Percentiles rank a stretch among this genome's conserved stretches.
Conservation (phyloP, 2,329 filamentous ascomycete genomes). For the Diatrype stigma region DNA sequence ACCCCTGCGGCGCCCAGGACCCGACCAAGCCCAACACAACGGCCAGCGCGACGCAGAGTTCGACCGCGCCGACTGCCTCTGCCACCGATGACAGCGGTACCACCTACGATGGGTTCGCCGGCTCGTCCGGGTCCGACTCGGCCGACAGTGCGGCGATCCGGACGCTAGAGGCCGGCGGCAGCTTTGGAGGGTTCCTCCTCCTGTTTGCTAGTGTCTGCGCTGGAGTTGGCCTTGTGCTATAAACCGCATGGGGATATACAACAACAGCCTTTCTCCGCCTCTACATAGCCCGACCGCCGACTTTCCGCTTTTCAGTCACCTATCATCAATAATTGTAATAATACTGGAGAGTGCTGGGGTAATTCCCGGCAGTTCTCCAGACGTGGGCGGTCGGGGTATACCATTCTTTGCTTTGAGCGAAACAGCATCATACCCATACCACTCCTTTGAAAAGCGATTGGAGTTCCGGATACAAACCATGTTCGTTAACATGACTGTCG, state of each 20-base stretch:
- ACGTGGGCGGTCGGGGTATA: not conserved
- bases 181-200: constrained; percentile 33
- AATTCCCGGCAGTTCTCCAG: constrained; percentile 5
- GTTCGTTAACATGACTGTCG: not conserved
- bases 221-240: constrained; percentile 36
- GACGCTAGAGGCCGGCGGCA: constrained; percentile 26
- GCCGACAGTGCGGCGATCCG: constrained; percentile 10
- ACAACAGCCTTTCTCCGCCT: not conserved
- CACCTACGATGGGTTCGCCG: constrained; percentile 18
- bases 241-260: not conserved
- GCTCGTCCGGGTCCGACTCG: not conserved
- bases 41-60: constrained; percentile 33
- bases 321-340: not conserved
- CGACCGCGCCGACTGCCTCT: constrained; percentile 32
- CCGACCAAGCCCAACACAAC: constrained; percentile 58
- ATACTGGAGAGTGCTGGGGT: not conserved
- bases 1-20: constrained; percentile 68
- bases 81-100: constrained; percentile 26
- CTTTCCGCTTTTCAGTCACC: not conserved
- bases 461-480: not conserved
- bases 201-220: constrained; percentile 35
- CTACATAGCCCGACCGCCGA: not conserved
- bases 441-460: not conserved
- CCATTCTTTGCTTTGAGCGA: not conserved
- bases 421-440: not conserved